These are phyloP conservation scores for Vicia villosa DNA, from an alignment of 306 rosid genomes.

Conservation along the genomic window DNA sequence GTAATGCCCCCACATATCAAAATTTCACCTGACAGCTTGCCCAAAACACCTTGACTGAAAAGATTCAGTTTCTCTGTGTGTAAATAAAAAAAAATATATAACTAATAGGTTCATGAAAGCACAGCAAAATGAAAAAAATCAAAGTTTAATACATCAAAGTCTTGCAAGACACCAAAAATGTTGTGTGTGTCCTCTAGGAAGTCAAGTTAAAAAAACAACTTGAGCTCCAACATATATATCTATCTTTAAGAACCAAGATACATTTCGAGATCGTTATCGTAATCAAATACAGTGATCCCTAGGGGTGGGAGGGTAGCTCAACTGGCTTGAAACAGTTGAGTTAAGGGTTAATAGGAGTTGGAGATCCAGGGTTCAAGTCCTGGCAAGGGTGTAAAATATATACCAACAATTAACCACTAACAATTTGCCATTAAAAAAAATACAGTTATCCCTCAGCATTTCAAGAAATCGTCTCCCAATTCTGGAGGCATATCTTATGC, in stretches of 20 bases:
- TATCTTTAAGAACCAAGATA: slow-evolving; percentile 21
- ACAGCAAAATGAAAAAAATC: slow-evolving; percentile 15
- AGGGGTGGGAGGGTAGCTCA: no score
- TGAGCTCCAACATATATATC: neutral
- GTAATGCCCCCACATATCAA: slow-evolving; percentile 69
- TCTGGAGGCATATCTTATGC: neutral
- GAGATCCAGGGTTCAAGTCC: no score
- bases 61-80: slow-evolving; percentile 3
- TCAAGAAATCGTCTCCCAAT: neutral
- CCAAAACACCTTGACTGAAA: slow-evolving; percentile 29
- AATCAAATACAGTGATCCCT: neutral
- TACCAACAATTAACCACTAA: no score
- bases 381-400: no score
- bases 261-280: neutral
- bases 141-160: neutral
- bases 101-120: slow-evolving; percentile 15
- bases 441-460: neutral
- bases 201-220: slow-evolving; percentile 2
- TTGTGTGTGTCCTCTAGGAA: neutral
- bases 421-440: no score
- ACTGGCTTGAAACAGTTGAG: no score
- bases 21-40: slow-evolving; percentile 36
- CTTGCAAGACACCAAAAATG: slow-evolving; percentile 4
- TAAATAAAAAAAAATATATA: neutral
- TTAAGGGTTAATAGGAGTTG: no score